These are phyloP conservation scores for Dimocarpus longan DNA, from an alignment of 345 rosid species.

Conservation along the genomic window DNA sequence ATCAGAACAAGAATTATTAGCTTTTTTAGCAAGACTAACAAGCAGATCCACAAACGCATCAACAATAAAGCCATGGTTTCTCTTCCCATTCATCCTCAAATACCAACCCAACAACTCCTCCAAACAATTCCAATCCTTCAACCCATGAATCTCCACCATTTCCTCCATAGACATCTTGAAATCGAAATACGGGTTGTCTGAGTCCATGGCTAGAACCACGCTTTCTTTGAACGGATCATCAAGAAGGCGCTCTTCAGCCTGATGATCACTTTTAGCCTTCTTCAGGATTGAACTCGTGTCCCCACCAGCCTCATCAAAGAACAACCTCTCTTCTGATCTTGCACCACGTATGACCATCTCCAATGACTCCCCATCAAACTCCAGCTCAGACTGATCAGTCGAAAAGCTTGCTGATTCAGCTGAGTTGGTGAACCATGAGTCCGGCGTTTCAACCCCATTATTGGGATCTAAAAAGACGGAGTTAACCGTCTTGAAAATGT, in stretches of 20 bases:
- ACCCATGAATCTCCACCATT: slow-evolving; percentile 70
- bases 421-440: slow-evolving; percentile 53
- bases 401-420: slow-evolving; percentile 42
- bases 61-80: slow-evolving; percentile 68
- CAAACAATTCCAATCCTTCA: slow-evolving; percentile 73
- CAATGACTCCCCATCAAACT: slow-evolving; percentile 31
- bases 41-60: slow-evolving; percentile 83
- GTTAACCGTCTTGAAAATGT: slow-evolving; percentile 75
- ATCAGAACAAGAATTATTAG: neutral
- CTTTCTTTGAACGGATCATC: slow-evolving; percentile 49
- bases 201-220: slow-evolving; percentile 66
- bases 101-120: slow-evolving; percentile 84
- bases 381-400: slow-evolving; percentile 29
- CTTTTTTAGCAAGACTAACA: slow-evolving; percentile 31
- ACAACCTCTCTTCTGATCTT: slow-evolving; percentile 65
- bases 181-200: slow-evolving; percentile 76
- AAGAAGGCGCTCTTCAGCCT: neutral
- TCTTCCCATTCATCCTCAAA: slow-evolving; percentile 70
- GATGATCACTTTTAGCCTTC: slow-evolving; percentile 24
- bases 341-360: slow-evolving; percentile 61
- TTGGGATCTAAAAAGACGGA: slow-evolving; percentile 55
- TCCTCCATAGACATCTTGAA: slow-evolving; percentile 91
- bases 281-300: slow-evolving; percentile 70
- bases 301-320: slow-evolving; percentile 59
- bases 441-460: slow-evolving; percentile 32